These are phyloP conservation scores for Paraconiothyrium brasiliense DNA, from an alignment of 2,329 filamentous ascomycete genomes.

Conservation along the genomic window DNA sequence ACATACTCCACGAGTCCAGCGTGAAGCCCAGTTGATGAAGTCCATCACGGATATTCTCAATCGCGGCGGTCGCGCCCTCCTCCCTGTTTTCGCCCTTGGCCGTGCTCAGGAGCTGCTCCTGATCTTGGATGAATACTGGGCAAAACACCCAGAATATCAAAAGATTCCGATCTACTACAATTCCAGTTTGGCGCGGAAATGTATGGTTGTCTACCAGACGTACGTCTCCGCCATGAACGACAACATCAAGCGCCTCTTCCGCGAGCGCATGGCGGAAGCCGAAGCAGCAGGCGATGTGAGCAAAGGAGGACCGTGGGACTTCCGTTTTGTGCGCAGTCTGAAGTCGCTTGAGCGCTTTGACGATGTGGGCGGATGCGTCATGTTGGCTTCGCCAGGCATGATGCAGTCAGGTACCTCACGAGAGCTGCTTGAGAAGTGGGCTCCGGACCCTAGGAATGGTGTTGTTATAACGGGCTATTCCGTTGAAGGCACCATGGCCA, in stretches of 20 bases:
- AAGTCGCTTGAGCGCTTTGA: constrained; percentile 96
- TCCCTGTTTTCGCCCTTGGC: constrained; percentile 95
- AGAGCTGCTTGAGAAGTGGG: constrained; percentile 93
- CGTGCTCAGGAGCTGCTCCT: constrained; percentile 92
- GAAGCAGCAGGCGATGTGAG: constrained; percentile 79
- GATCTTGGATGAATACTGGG: constrained; percentile 97
- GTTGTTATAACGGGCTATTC: constrained; percentile 98
- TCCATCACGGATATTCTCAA: constrained; percentile 91
- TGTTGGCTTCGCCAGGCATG: constrained; percentile 98
- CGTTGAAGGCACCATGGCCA: constrained; percentile 98
- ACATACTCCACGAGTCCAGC: constrained; percentile 87
- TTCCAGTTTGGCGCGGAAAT: constrained; percentile 91
- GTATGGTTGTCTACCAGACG: constrained; percentile 98
- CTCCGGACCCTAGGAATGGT: constrained; percentile 95
- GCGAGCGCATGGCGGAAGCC: constrained; percentile 89
- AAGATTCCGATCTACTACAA: constrained; percentile 97
- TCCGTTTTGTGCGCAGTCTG: constrained; percentile 89
- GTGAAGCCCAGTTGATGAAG: constrained; percentile 94
- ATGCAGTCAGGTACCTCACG: constrained; percentile 94
- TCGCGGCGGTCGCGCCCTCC: constrained; percentile 87
- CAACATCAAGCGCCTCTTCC: constrained; percentile 96
- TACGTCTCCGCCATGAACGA: constrained; percentile 99
- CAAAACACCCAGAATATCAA: constrained; percentile 85
- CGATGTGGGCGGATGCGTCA: constrained; percentile 93
- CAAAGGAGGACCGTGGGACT: constrained; percentile 92